Evolutionary conservation across 148 eudicot species (phyloP), one percentile per base, ranked within the genome.

Genomic region (Camellia granthamiana): DNA sequence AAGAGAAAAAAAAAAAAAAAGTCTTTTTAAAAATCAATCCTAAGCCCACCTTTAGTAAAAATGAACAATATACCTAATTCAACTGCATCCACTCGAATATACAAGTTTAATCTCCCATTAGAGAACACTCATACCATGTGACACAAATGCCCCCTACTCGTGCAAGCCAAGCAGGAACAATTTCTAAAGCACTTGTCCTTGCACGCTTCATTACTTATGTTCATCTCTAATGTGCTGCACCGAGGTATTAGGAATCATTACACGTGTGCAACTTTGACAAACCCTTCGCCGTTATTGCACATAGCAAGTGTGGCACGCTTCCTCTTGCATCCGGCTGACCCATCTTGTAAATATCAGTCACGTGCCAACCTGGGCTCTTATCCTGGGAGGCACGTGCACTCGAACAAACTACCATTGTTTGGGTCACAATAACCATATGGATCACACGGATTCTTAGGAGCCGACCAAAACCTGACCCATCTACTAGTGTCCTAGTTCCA

Each of bases 271-370:
- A 87, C 4, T 78, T 79, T 86, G 14, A 85, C 59, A 71, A 91
- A 91, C 69, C 94, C 92, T 70, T 86, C 92, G 18, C 87, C 85
- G 3, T 76, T 84, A 18, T 44, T 71, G 72, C 94, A 91, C 86
- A 79, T 78, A 2, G 82, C 69, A 54, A 56, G 72, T 66, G 77
- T 13, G 15, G n/a, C 83, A 3, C 77, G 79, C 81, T 84, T 81
- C 78, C 80, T 78, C 11, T 75, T 55, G 74, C 91, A 89, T 62
- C 91, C 91, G 18, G 61, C 59, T 8, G 87, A 79, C 14, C 86
- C 91, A 61, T 87, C 87, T 75, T 12, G n/a, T 4, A 6, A 21
- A 42, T 21, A 19, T 60, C 59, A 72, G 16, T 72, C 75, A 19
- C 11, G 7, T 72, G 59, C 38, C 3, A 41, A 51, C 59, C 41